Base-by-base conservation (phyloP, 495 filamentous ascomycete genomes). In the Xylaria curta region DNA sequence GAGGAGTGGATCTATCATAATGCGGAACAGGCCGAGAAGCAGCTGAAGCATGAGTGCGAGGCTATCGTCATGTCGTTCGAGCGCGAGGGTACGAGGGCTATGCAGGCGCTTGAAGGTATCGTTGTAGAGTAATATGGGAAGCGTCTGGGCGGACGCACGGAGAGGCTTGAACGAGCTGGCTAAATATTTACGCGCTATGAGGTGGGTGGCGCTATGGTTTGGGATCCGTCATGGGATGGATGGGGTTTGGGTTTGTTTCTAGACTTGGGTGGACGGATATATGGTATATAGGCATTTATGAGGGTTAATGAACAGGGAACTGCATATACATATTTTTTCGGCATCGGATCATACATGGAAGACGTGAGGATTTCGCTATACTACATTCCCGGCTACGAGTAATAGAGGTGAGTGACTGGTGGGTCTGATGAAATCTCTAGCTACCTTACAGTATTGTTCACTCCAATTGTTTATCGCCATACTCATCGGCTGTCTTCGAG, bases 1-100 rank as follows among this genome's bases (percentile, higher is more conserved):
- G 93, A 97, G 78, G 90, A 97, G 80, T 99, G 96, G 96, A 91
- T 99, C 56, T 82, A 86, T 66, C 89, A 87, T 82, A 95, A 94
- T 77, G 95, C 95, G 5, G 87, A 87, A 74, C 83, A 89, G 72
- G 94, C 91, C 1, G 94, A 97, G 82, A 89, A 92, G 76, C 90
- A 88, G 76, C 79, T 98, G 68, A 91, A 90, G 74, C 78, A 82
- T 42, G 92, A 95, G 79, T 97, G 94, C 78, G 95, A 98, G 83
- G 80, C 88, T 47, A 84, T 97, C 75, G 91, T 98, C 31, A 84
- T 85, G 40, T 82, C 87, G 26, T 97, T 98, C 81, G 95, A 98
- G 82, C 88, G 81, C 61, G 90, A 97, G 81, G 96, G 94, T 3
- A 87, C 84, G 17, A 87, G 89, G 75, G 96, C 95, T 26, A 87